Conservation (phyloP, 1,139 yeast species). For the Nadsonia commutata region DNA sequence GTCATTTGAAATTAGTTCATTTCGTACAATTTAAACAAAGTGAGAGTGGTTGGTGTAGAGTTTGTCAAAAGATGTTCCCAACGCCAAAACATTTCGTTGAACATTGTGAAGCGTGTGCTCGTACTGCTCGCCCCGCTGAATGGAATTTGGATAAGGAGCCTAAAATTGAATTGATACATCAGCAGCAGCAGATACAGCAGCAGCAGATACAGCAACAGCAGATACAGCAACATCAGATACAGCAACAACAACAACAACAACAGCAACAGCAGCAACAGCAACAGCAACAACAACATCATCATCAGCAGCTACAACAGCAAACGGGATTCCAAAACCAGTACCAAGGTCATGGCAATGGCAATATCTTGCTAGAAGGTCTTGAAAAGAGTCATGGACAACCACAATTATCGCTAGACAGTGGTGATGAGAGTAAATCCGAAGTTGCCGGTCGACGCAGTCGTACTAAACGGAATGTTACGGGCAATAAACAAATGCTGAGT, state of each 20-base stretch:
- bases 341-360: neutral
- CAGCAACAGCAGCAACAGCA: slow-evolving; percentile 5
- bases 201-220: slow-evolving; percentile 4
- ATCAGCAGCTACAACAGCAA: neutral
- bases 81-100: slow-evolving; percentile 44
- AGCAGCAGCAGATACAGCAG: slow-evolving; percentile 7
- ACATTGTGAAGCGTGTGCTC: slow-evolving; percentile 54
- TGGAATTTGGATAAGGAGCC: slow-evolving; percentile 21
- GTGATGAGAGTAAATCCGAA: too few species aligned
- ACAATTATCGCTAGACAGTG: too few species aligned
- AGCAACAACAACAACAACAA: neutral
- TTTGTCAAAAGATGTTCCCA: slow-evolving; percentile 45
- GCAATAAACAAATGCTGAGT: neutral
- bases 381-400: too few species aligned
- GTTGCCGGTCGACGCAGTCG: too few species aligned
- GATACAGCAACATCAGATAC: slow-evolving; percentile 3
- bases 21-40: slow-evolving; percentile 32
- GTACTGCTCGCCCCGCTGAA: slow-evolving; percentile 20
- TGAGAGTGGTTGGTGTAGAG: slow-evolving; percentile 52
- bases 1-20: slow-evolving; percentile 56
- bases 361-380: neutral
- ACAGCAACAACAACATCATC: slow-evolving; percentile 1
- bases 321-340: too few species aligned
- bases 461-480: too few species aligned
- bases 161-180: slow-evolving; percentile 1